Percentiles rank a stretch among this genome's conserved stretches.
Conservation (phyloP, 768 basidiomycete genomes). For the Naematelia encephala region DNA sequence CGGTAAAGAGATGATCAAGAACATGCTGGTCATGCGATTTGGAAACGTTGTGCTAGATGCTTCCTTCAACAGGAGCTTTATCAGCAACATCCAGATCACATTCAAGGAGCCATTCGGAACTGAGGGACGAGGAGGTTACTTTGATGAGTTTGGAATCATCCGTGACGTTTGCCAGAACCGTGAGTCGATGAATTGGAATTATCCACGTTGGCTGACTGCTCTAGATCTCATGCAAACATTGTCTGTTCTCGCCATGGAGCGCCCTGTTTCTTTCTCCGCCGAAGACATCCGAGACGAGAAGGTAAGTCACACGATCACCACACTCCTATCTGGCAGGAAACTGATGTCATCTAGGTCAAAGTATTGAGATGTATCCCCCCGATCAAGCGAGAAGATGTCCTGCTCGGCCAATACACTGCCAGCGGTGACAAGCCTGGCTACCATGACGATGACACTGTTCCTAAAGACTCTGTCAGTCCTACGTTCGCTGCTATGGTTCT, state of each 20-base stretch:
- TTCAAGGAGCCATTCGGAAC: slow-evolving; percentile 99
- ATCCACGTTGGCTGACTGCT: slow-evolving; percentile 17
- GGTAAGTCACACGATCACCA: slow-evolving; percentile 54
- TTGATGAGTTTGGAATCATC: slow-evolving; percentile 99
- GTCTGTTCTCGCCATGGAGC: slow-evolving; percentile 93
- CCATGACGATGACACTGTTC: slow-evolving; percentile 92
- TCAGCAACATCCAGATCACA: slow-evolving; percentile 96
- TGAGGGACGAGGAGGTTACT: slow-evolving; percentile 99
- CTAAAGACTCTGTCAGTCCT: slow-evolving; percentile 84
- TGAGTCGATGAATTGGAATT: slow-evolving; percentile 56
- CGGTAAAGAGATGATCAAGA: slow-evolving; percentile 99
- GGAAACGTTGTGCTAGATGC: slow-evolving; percentile 87
- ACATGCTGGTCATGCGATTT: slow-evolving; percentile 89
- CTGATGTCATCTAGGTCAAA: slow-evolving; percentile 67
- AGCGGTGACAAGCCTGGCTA: slow-evolving; percentile 88
- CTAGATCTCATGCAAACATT: slow-evolving; percentile 91
- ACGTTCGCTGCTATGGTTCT: slow-evolving; percentile 89
- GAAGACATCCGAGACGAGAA: slow-evolving; percentile 99
- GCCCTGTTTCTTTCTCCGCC: slow-evolving; percentile 92
- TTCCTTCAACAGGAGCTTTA: slow-evolving; percentile 91
- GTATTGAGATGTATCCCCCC: slow-evolving; percentile 87
- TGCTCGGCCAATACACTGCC: slow-evolving; percentile 88
- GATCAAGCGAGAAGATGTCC: slow-evolving; percentile 68
- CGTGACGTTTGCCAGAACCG: slow-evolving; percentile 97
- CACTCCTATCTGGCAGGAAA: background rate